phyloP scores from a whole-genome alignment of 2,329 filamentous ascomycete species.

The Fusarium tuaranense region DNA sequence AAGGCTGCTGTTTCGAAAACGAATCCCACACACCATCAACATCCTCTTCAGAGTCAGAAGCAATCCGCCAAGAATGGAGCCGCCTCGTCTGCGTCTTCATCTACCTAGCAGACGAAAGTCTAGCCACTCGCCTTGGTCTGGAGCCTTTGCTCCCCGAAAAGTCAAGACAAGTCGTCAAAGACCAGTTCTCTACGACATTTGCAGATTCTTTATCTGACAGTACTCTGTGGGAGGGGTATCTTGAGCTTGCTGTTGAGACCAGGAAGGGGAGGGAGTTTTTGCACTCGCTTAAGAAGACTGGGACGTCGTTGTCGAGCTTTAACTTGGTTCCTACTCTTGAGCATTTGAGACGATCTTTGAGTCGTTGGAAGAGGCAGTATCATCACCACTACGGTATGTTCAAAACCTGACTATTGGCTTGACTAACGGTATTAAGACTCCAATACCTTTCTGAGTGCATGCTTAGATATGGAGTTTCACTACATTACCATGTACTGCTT shows the following conservation, averaged over 20 bases:
- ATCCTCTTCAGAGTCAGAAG: not conserved
- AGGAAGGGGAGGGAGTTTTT: constrained; percentile 27
- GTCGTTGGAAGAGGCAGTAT: constrained; percentile 22
- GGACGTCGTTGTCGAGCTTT: not conserved
- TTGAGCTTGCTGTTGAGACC: constrained; percentile 21
- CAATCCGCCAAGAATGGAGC: constrained; percentile 21
- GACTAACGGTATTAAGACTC: not conserved
- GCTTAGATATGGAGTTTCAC: constrained; percentile 22
- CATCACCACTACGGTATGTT: constrained; percentile 10
- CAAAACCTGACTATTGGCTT: too few species aligned
- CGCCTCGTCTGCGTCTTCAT: constrained; percentile 30
- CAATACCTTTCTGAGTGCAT: constrained; percentile 13
- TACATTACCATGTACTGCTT: constrained; percentile 28
- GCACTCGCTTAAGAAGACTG: constrained; percentile 6
- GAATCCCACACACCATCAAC: not conserved
- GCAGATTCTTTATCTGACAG: constrained; percentile 18
- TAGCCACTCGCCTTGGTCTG: constrained; percentile 20
- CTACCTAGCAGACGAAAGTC: constrained; percentile 25
- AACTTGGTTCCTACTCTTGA: constrained; percentile 20
- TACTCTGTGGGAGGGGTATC: constrained; percentile 26
- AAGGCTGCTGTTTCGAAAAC: constrained; percentile 27
- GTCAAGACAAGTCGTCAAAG: constrained; percentile 26
- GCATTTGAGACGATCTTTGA: constrained; percentile 7
- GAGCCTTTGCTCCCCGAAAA: constrained; percentile 26
- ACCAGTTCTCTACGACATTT: constrained; percentile 24